Conservation (phyloP, 371 early-diverging fungal species). For the Mortierella sp. region DNA sequence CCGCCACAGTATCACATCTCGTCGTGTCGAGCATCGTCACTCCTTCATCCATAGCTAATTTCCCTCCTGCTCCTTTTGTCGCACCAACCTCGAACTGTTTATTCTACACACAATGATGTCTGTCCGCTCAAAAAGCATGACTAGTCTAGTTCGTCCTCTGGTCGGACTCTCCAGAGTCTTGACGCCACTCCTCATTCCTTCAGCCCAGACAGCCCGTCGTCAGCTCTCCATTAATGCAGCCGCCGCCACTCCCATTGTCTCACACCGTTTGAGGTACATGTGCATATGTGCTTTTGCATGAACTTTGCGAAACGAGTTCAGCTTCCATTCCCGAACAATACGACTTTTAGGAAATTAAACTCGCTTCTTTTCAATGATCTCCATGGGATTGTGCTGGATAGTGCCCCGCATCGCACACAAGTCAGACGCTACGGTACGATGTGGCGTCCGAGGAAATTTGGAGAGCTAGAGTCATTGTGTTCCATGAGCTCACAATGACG, state of each 20-base stretch:
- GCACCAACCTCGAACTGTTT: neutral
- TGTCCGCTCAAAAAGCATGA: constrained; percentile 51
- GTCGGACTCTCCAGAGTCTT: constrained; percentile 30
- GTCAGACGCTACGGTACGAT: constrained; percentile 52
- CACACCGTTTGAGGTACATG: constrained; percentile 49
- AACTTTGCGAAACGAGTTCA: neutral
- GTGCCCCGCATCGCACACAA: constrained; percentile 51
- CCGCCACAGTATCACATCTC: too few relatives aligned
- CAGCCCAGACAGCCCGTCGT: constrained; percentile 34
- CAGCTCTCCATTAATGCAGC: constrained; percentile 42
- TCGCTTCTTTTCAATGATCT: too few relatives aligned
- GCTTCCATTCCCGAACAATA: neutral
- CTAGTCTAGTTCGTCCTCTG: constrained; percentile 45
- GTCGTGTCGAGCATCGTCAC: too few relatives aligned
- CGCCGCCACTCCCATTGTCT: constrained; percentile 30
- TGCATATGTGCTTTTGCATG: neutral
- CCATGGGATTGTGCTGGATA: constrained; percentile 1
- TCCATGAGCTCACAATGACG: neutral
- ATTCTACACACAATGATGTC: constrained; percentile 38
- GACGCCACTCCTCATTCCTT: constrained; percentile 17
- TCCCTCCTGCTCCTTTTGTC: too few relatives aligned
- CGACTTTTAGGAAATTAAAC: too few relatives aligned
- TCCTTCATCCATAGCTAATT: too few relatives aligned
- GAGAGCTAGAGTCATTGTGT: too few relatives aligned
- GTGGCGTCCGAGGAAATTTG: neutral